Evolutionary conservation across 345 rosid genomes (phyloP), one percentile per base, ranked within the genome.

Genomic region (Populus tremula): DNA sequence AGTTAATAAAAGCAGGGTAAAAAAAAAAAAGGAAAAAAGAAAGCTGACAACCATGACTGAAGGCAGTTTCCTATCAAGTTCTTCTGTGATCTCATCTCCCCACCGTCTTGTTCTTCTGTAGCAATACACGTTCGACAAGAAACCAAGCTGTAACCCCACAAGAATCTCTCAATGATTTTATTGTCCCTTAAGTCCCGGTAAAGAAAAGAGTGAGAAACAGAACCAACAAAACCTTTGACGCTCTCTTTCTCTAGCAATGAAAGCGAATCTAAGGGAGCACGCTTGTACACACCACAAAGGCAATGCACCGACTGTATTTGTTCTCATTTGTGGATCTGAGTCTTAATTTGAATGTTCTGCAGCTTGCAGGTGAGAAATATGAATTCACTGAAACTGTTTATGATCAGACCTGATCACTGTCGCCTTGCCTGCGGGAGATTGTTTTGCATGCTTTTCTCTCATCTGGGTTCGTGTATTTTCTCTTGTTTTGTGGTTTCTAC

Each of bases 281-380:
- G 35, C 45, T 38, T 25, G 4, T 41, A 25, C 35, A 11, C 33
- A 13, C 18, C n/a, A n/a, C 53, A 78, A 81, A 82, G 88, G 82
- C 89, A 84, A 84, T 86, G 87, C 86, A 85, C 84, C 85, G 78
- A 71, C 80, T 77, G 66, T 21, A 67, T 18, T 56, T 50, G 61
- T 25, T 53, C 27, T 39, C n/a, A 31, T 27, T 63, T 61, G 63
- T 31, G 75, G 77, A 80, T 76, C 80, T 72, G 82, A 71, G 49
- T 78, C 53, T 63, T 69, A n/a, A 25, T n/a, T 9, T 16, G 73
- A n/a, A 77, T 33, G 78, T 45, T 74, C 18, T 14, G 53, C 6
- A 39, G 27, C 35, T 49, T 65, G 67, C 75, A 43, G 75, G 80
- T 77, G 29, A 47, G 23, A 69, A 70, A 4, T 47, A 47, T 14